phyloP scores from a whole-genome alignment of 116 monocot species.

The Phalaenopsis hybrid region DNA sequence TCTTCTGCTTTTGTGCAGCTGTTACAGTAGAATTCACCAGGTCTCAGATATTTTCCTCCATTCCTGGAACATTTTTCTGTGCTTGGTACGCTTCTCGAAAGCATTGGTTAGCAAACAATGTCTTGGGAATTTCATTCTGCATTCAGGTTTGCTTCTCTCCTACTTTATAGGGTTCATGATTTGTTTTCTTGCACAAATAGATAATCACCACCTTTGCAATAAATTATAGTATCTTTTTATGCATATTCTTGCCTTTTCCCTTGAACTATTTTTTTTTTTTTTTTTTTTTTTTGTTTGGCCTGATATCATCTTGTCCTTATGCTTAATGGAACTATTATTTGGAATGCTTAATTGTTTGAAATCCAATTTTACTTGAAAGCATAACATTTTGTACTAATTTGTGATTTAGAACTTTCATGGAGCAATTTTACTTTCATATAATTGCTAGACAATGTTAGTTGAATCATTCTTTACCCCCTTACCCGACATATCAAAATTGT shows the following conservation, averaged over 20 bases:
- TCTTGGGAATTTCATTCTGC: constrained; percentile 94
- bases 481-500: neutral
- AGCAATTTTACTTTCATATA: neutral
- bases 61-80: constrained; percentile 94
- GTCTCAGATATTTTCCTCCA: constrained; percentile 78
- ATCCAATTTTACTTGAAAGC: neutral
- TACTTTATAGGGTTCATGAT: neutral
- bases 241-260: too few relatives aligned
- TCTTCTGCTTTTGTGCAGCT: constrained; percentile 45
- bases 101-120: constrained; percentile 99
- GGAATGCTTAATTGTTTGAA: neutral
- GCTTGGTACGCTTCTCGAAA: constrained; percentile 85
- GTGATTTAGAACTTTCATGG: neutral
- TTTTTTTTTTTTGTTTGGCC: neutral
- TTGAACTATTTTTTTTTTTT: neutral
- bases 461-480: neutral
- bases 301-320: neutral
- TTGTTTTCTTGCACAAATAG: neutral
- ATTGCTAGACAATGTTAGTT: neutral
- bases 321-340: neutral
- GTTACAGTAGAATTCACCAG: constrained; percentile 81
- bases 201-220: neutral
- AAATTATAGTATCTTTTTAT: too few relatives aligned
- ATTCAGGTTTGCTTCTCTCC: constrained; percentile 67
- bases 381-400: neutral